A percentile compares a stretch with the other conserved stretches of the same genome.
These are phyloP conservation scores for Pseudoscleropodium purum DNA, from an alignment of 225 moss, liverwort and hornwort species.

Conservation along the genomic window DNA sequence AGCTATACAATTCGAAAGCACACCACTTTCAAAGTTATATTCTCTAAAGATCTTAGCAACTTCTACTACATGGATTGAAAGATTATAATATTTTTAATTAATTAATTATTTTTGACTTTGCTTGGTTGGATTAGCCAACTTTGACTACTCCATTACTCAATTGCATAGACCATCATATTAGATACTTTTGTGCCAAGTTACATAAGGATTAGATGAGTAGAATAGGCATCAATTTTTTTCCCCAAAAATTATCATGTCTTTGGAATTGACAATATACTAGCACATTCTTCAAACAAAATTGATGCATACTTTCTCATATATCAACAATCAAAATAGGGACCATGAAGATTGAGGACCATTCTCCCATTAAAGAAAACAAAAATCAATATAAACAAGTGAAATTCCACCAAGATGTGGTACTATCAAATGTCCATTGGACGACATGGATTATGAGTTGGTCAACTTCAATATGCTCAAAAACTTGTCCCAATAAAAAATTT, in stretches of 20 bases:
- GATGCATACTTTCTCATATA: not conserved
- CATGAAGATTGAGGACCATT: not conserved
- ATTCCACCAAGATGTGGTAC: not conserved
- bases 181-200: not conserved
- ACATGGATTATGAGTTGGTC: not conserved
- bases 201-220: not conserved
- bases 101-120: not conserved
- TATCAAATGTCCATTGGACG: not conserved
- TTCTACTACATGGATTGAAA: not conserved
- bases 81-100: not conserved
- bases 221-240: not conserved
- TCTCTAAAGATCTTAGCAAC: not conserved
- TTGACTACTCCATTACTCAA: not conserved
- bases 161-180: not conserved
- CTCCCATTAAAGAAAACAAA: not conserved
- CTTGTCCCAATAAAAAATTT: not conserved
- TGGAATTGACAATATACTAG: not conserved
- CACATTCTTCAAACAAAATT: not conserved
- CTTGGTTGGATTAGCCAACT: not conserved
- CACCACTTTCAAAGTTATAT: not conserved
- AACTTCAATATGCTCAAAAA: not conserved
- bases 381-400: not conserved
- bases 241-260: not conserved
- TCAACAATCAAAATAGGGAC: rapidly evolving
- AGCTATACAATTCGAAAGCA: not conserved